Evolutionary conservation across 768 basidiomycete species (phyloP).

Genomic region (Suillus subaureus): DNA sequence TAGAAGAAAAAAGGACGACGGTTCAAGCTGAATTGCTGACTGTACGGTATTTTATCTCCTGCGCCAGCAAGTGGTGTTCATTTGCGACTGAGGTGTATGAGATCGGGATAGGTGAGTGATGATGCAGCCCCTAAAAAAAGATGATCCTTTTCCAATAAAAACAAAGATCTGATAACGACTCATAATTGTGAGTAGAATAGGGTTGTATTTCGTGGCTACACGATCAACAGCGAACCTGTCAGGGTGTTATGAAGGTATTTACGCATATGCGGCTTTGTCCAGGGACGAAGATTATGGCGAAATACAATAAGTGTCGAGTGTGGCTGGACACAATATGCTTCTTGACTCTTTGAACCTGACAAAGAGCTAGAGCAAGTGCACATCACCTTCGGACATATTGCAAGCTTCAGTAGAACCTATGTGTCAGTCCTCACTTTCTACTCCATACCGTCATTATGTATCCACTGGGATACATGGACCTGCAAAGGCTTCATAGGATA

Average conservation of each 20-base stretch:
- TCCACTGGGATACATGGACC: background rate
- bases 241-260: background rate
- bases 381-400: background rate
- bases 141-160: background rate
- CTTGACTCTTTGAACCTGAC: background rate
- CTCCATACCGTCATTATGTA: background rate
- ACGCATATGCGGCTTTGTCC: background rate
- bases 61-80: background rate
- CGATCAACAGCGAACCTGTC: background rate
- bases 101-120: background rate
- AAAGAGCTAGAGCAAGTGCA: no score
- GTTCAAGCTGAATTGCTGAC: background rate
- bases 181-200: background rate
- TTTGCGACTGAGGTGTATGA: background rate
- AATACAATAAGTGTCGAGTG: background rate
- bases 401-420: background rate
- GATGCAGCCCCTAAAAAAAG: background rate
- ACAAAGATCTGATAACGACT: background rate
- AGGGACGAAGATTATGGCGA: background rate
- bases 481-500: background rate
- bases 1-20: background rate
- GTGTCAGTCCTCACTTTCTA: background rate
- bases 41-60: background rate
- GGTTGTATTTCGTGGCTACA: background rate
- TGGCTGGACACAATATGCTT: background rate